Conservation (phyloP, 208 protist genomes). For the Acanthamoeba lenticulata region DNA sequence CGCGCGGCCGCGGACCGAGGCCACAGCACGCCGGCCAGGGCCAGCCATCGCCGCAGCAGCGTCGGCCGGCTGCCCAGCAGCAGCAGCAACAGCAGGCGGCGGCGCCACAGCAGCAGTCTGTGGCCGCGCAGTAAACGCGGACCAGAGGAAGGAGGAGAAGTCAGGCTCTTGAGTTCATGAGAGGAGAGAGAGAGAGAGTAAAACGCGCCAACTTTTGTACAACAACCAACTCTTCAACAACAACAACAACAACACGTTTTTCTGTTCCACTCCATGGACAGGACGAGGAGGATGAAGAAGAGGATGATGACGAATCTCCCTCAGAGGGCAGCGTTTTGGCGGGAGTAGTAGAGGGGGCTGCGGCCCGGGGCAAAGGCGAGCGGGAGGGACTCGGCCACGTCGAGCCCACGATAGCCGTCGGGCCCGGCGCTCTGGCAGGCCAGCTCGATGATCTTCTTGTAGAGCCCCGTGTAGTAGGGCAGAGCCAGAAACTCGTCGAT, state of each 20-base stretch:
- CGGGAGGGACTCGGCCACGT: not conserved
- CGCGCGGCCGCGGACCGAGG: not conserved
- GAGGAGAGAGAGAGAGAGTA: no score
- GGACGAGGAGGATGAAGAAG: no score
- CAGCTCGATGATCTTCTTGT: conserved; percentile 52
- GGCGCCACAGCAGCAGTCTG: not conserved
- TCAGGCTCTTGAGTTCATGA: no score
- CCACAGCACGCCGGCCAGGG: not conserved
- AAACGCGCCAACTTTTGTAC: no score
- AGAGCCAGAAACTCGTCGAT: conserved; percentile 44
- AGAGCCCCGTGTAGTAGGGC: conserved; percentile 48
- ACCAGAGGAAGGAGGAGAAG: no score
- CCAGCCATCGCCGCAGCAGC: not conserved
- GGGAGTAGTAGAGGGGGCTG: conserved; percentile 11
- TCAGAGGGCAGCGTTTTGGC: conserved; percentile 4
- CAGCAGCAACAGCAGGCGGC: not conserved
- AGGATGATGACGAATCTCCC: not conserved
- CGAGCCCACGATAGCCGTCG: not conserved
- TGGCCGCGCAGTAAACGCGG: not conserved
- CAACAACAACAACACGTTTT: no score
- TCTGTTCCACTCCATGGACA: no score
- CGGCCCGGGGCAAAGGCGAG: conserved; percentile 11
- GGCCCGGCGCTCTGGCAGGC: not conserved
- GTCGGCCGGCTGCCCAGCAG: not conserved
- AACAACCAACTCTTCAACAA: no score